Evolutionary conservation across 257 asterid species (phyloP), one percentile per base, ranked within the genome.

Genomic region (Forsythia suspensa): DNA sequence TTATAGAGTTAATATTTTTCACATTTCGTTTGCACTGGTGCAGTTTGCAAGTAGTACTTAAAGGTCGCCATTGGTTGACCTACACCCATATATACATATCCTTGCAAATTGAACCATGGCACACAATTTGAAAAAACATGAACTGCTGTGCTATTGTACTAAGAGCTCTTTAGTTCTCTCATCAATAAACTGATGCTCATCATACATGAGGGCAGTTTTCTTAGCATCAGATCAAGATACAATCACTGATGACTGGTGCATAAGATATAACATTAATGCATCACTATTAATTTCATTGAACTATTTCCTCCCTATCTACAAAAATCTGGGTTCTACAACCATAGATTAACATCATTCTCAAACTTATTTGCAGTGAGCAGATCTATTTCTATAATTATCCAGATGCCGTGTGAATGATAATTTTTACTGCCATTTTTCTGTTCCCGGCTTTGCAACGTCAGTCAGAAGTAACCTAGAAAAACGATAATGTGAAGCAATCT

Each of bases 161-260:
- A 76, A 72, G 57, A 74, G 41, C 24, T 57, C 75, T 75, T 72
- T 72, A 34, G 36, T 61, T 15, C 72, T 57, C 75, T 51, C 70
- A 46, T 68, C 77, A 24, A 70, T 16, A 52, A 71, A 74, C 42
- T 57, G 73, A 29, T 37, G 46, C 55, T 39, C n/a, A 48, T 70
- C 44, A 57, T 20, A 80, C n/a, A 16, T 38, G 13, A 46, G 12
- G 16, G 34, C 39, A 63, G 39, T 70, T 37, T 73, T 61, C 39
- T 57, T 55, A 4, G 16, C 52, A 36, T 6, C 2, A 42, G 51
- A n/a, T n/a, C 9, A 0, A 57, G 34, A 61, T 61, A 20, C 36
- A 8, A 61, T 61, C 10, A 61, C 38, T 9, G 16, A 1, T 61
- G 39, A 61, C 16, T 9, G 16, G 4, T 61, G 39, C 39, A 71